These are phyloP conservation scores for Spongiforma sp. DNA, from an alignment of 1,284 basidiomycete genomes.

Conservation along the genomic window DNA sequence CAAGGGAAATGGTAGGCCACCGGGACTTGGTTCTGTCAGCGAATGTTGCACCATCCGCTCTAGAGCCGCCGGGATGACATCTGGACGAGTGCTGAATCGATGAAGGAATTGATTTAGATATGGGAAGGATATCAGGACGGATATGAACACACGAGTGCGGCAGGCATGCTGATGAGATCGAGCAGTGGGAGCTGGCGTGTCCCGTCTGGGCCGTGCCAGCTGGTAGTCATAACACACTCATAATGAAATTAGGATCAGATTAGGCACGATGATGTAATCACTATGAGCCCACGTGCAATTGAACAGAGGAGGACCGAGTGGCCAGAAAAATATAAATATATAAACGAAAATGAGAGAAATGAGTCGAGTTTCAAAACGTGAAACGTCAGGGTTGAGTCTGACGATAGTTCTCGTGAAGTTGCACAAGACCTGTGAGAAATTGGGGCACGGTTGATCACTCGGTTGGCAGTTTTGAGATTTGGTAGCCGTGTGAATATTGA, in stretches of 20 bases:
- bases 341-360: conserved; percentile 9
- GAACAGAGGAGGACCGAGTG: conserved; percentile 5
- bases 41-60: conserved; percentile 8
- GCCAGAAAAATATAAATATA: no score
- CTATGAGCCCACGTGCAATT: conserved; percentile 30
- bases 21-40: conserved; percentile 19
- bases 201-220: no score
- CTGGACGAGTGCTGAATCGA: neutral
- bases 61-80: conserved; percentile 22
- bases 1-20: conserved; percentile 2
- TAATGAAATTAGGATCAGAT: conserved; percentile 29
- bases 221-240: neutral
- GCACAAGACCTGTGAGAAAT: conserved; percentile 3
- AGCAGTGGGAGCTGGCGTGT: no score
- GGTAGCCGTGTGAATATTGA: conserved; percentile 34
- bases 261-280: conserved; percentile 36
- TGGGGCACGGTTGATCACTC: neutral
- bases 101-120: conserved; percentile 6
- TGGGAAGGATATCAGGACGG: conserved; percentile 16
- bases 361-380: neutral
- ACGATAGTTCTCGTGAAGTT: neutral
- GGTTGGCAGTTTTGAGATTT: conserved; percentile 13
- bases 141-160: conserved; percentile 20
- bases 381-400: neutral
- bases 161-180: neutral